These are phyloP conservation scores for Annona squamosa DNA, from an alignment of 164 flowering plant genomes.

Conservation along the genomic window DNA sequence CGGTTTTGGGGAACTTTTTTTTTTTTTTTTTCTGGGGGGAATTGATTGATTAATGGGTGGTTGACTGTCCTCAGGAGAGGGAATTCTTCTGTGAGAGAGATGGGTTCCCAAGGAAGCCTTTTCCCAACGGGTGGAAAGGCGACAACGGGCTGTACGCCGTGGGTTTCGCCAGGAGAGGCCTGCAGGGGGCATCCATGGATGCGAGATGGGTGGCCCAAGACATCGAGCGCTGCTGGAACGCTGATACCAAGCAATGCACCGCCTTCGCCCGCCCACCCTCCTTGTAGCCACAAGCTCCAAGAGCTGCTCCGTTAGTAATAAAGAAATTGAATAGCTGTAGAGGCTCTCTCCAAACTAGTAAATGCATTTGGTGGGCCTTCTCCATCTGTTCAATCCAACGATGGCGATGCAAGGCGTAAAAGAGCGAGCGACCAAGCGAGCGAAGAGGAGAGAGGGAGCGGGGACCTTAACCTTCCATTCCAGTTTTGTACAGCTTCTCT, in stretches of 20 bases:
- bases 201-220: slow-evolving; percentile 61
- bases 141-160: slow-evolving; percentile 62
- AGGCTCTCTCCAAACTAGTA: neutral
- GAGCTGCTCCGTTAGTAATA: neutral
- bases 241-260: slow-evolving; percentile 21
- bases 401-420: neutral
- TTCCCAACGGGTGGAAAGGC: slow-evolving; percentile 86
- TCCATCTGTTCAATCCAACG: neutral
- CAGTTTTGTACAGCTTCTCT: neutral
- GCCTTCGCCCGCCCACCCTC: slow-evolving; percentile 13
- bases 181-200: slow-evolving; percentile 68
- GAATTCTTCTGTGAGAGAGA: slow-evolving; percentile 60
- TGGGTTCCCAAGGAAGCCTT: slow-evolving; percentile 61
- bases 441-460: neutral
- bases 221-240: slow-evolving; percentile 39
- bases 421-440: neutral
- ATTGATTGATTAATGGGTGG: neutral
- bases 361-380: neutral
- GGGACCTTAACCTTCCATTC: neutral
- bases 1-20: neutral
- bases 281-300: neutral
- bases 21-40: neutral
- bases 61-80: slow-evolving; percentile 33
- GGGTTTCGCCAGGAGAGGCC: slow-evolving; percentile 80
- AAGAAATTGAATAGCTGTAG: neutral